Base-by-base conservation (phyloP, 2,329 filamentous ascomycete genomes). In the Ascomycota sp. region DNA sequence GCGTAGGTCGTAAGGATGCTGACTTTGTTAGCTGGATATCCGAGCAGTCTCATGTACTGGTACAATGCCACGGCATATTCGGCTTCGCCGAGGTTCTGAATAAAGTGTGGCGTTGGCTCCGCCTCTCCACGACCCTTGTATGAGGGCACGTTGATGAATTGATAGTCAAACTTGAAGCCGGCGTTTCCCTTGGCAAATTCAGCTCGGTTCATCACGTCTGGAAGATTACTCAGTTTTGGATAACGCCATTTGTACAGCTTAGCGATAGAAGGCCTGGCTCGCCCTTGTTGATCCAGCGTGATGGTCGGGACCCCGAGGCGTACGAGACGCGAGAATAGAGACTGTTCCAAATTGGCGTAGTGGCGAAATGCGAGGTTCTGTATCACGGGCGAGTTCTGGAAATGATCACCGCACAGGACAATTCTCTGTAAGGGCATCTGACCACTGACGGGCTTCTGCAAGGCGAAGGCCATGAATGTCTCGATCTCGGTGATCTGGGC, bases 401-500 rank as follows among this genome's bases (percentile, higher is more conserved):
- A 73, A 52, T 98, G 89, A 47, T 98, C 91, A 40, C 89, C 89
- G 37, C 84, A 91, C 3, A 98, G 65, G 3, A 98, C 81, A 6
- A 98, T 74, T 29, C 91, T 68, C 52, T 93, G 82, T 9, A 98
- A 58, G 4, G 74, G 71, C 43, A 80, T 66, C 46, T 81, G 66
- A 27, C 77, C 77, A 34, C 75, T 61, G 41, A 71, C 69, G 13
- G 77, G 71, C 40, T 79, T 81, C 50, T 98, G 91, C 54, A 98
- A 66, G n/a, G 84, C 79, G 35, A 92, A 63, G 1, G 89, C 89
- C 41, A 98, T 82, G 55, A 98, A 95, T 41, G 82, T 92, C 51
- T 98, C 89, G 31, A 93, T 79, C 53, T 98, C 89, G 0, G 86
- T 98, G 48, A 98, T 86, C 49, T 98, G 89, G 9, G 89, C 89